Evolutionary conservation across 176 grass and related monocot genomes (phyloP).

Genomic region (Tillandsia leiboldiana): DNA sequence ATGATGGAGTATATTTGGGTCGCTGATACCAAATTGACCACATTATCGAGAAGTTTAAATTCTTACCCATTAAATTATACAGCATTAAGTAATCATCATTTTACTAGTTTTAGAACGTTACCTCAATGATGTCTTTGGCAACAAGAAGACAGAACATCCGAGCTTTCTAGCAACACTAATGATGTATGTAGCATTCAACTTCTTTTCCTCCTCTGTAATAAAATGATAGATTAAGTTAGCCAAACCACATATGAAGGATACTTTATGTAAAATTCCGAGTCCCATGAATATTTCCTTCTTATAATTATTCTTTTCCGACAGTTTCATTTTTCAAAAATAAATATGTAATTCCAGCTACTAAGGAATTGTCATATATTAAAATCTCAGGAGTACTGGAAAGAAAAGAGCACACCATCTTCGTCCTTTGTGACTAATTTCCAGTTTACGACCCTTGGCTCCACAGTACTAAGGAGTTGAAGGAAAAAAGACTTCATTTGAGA

Average conservation of each 20-base stretch:
- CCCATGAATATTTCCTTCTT: too few species aligned
- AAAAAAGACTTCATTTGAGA: conserved; percentile 88
- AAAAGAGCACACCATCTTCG: conserved; percentile 50
- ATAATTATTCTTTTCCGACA: too few species aligned
- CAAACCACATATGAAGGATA: background rate
- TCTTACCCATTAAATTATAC: background rate
- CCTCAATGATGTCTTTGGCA: conserved; percentile 96
- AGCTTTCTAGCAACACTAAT: conserved; percentile 93
- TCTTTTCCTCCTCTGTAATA: conserved; percentile 71
- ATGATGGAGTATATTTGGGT: background rate
- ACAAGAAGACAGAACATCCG: conserved; percentile 88
- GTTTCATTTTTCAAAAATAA: too few species aligned
- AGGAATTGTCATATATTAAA: too few species aligned
- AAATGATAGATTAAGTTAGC: background rate
- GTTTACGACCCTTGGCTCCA: conserved; percentile 77
- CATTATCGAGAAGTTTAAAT: too few species aligned
- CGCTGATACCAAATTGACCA: background rate
- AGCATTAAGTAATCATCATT: conserved; percentile 1
- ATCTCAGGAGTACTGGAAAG: background rate
- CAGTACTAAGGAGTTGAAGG: conserved; percentile 90
- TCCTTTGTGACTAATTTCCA: conserved; percentile 93
- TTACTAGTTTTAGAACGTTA: conserved; percentile 23
- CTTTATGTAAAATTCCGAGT: too few species aligned
- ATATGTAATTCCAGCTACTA: too few species aligned
- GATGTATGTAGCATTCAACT: conserved; percentile 94